Conservation (phyloP, 2,329 filamentous ascomycete species). For the Hymenoscyphus fructigenus region DNA sequence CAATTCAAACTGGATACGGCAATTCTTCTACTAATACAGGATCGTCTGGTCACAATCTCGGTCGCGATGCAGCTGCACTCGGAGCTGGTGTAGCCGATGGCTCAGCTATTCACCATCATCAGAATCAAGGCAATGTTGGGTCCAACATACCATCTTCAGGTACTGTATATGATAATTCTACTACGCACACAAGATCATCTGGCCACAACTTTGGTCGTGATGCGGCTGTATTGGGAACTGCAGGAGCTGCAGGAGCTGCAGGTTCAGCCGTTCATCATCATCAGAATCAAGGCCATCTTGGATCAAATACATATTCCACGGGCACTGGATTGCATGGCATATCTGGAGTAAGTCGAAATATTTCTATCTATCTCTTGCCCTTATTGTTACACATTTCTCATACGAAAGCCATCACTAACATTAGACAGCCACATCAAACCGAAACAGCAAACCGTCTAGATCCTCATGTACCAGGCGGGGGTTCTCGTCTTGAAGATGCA, state of each 20-base stretch:
- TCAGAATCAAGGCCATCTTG: constrained; percentile 14
- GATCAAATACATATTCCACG: constrained; percentile 23
- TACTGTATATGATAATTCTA: not conserved
- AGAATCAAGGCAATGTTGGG: not conserved
- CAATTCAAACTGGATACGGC: not conserved
- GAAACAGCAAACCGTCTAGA: constrained; percentile 33
- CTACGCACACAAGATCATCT: not conserved
- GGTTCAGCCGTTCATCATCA: constrained; percentile 19
- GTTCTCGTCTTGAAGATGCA: constrained; percentile 20
- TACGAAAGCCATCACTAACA: not conserved
- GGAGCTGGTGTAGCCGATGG: not conserved
- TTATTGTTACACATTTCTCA: too few relatives aligned
- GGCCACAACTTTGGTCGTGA: constrained; percentile 19
- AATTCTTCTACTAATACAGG: not conserved
- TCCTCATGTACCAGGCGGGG: constrained; percentile 23
- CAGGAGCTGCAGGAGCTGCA: constrained; percentile 16
- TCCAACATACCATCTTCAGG: not conserved
- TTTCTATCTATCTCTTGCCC: too few relatives aligned
- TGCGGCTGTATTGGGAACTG: constrained; percentile 15
- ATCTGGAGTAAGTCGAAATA: not conserved
- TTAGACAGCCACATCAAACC: constrained; percentile 32
- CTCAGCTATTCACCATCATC: not conserved
- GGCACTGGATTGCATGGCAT: constrained; percentile 37
- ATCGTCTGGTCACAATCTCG: not conserved
- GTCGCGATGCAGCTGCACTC: not conserved